These are phyloP conservation scores for Leccinum ochraceum DNA, from an alignment of 768 basidiomycete species.

Conservation along the genomic window DNA sequence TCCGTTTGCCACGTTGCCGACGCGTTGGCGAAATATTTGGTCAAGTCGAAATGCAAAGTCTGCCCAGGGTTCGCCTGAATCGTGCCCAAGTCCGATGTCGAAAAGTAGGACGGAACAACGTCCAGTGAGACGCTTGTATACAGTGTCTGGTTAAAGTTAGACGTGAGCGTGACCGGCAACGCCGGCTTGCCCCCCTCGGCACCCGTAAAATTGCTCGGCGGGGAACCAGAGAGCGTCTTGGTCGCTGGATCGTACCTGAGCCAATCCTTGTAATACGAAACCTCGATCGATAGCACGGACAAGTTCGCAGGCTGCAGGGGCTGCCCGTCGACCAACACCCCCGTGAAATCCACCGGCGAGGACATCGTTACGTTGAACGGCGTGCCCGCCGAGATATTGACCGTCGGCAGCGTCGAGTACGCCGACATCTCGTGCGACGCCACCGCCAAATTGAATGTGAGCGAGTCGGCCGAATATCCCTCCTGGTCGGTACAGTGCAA, in stretches of 20 bases:
- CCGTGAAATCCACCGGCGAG: slow-evolving; percentile 59
- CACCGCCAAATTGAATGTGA: slow-evolving; percentile 67
- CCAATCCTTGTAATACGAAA: slow-evolving; percentile 55
- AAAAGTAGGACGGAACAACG: slow-evolving; percentile 75
- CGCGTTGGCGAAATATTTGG: slow-evolving; percentile 54
- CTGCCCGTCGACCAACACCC: slow-evolving; percentile 62
- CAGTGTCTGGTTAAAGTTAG: slow-evolving; percentile 68
- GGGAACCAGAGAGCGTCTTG: slow-evolving; percentile 63
- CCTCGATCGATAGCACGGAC: slow-evolving; percentile 56
- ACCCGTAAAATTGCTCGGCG: slow-evolving; percentile 46
- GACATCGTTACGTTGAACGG: slow-evolving; percentile 52
- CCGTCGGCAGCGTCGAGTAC: slow-evolving; percentile 50
- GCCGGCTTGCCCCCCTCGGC: slow-evolving; percentile 33
- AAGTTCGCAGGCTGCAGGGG: slow-evolving; percentile 62
- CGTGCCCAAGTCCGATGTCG: slow-evolving; percentile 53
- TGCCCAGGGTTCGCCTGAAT: slow-evolving; percentile 54
- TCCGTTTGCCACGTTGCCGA: slow-evolving; percentile 39
- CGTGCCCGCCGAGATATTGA: slow-evolving; percentile 68
- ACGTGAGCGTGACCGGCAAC: slow-evolving; percentile 63
- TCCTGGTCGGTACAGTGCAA: slow-evolving; percentile 72
- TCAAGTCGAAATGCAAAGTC: slow-evolving; percentile 53
- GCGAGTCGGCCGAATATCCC: slow-evolving; percentile 62
- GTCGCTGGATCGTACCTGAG: slow-evolving; percentile 57
- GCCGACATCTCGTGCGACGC: slow-evolving; percentile 68
- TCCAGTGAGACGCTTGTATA: slow-evolving; percentile 63